Conservation (phyloP, 495 filamentous ascomycete genomes). For the Sphaerosporella brunnea region DNA sequence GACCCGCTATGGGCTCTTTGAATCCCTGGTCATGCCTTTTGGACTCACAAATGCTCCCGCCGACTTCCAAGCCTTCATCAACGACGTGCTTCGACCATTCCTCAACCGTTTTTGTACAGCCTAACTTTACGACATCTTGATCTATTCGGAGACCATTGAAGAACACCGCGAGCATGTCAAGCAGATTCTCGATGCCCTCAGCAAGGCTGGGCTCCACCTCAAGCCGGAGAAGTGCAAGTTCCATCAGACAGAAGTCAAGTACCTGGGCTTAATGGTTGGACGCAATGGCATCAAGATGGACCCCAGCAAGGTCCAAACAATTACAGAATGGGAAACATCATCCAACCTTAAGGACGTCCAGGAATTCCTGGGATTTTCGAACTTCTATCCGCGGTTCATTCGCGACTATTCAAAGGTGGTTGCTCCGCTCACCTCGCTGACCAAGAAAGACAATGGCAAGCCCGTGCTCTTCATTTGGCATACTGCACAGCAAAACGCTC, state of each 20-base stretch:
- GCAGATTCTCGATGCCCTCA: slow-evolving; percentile 2
- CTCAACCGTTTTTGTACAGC: slow-evolving; percentile 14
- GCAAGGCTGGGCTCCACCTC: slow-evolving; percentile 15
- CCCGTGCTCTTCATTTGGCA: background rate
- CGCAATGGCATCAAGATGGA: slow-evolving; percentile 24
- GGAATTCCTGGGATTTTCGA: slow-evolving; percentile 15
- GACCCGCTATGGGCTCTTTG: slow-evolving; percentile 3
- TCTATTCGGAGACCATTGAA: slow-evolving; percentile 16
- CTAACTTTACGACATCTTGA: slow-evolving; percentile 23
- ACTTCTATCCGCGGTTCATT: slow-evolving; percentile 11
- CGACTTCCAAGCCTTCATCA: slow-evolving; percentile 2
- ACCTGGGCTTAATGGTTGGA: slow-evolving; percentile 14
- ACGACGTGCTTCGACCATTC: background rate
- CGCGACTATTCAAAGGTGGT: background rate
- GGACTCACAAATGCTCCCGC: slow-evolving; percentile 13
- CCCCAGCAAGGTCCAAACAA: slow-evolving; percentile 8
- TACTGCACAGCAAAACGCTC: background rate
- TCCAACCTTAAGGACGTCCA: slow-evolving; percentile 14
- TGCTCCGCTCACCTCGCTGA: slow-evolving; percentile 2
- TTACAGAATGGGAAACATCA: slow-evolving; percentile 8
- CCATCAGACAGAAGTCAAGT: slow-evolving; percentile 1
- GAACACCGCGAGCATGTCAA: slow-evolving; percentile 12
- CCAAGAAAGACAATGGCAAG: background rate
- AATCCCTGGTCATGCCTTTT: slow-evolving; percentile 19
- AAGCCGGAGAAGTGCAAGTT: slow-evolving; percentile 26